Conservation (phyloP, 768 basidiomycete species). For the Xanthoconium stramineum region DNA sequence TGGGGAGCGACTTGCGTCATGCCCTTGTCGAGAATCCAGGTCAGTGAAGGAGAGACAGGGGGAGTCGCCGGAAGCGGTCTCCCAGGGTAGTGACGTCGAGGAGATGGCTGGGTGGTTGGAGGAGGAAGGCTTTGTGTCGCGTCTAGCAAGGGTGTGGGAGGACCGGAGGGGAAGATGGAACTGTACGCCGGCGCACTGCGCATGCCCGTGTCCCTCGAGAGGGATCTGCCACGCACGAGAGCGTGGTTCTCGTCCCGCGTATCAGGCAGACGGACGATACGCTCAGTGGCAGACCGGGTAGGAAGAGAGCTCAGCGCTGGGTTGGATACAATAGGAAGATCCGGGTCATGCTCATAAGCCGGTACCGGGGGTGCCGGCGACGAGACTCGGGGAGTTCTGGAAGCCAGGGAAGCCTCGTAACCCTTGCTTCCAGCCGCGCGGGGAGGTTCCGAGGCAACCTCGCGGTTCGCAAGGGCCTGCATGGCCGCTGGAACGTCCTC, state of each 20-base stretch:
- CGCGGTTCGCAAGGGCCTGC: conserved; percentile 16
- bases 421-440: conserved; percentile 12
- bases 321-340: conserved; percentile 22
- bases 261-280: conserved; percentile 29
- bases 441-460: conserved; percentile 24
- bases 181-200: conserved; percentile 34
- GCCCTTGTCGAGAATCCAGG: conserved; percentile 34
- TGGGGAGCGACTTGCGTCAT: conserved; percentile 6
- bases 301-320: conserved; percentile 20
- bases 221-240: conserved; percentile 30
- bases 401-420: conserved; percentile 13
- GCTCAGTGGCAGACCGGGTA: conserved; percentile 31
- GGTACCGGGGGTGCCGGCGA: conserved; percentile 21
- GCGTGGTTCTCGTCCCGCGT: conserved; percentile 26
- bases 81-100: conserved; percentile 32
- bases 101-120: conserved; percentile 22
- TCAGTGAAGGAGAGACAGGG: conserved; percentile 31
- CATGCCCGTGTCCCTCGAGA: conserved; percentile 31
- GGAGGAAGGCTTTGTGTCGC: conserved; percentile 25
- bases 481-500: conserved; percentile 20
- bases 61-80: conserved; percentile 33
- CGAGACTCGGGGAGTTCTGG: conserved; percentile 22
- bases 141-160: conserved; percentile 26
- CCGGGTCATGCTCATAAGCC: conserved; percentile 28
- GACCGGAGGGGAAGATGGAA: conserved; percentile 33